These are phyloP conservation scores for Leccinum subspadiceum DNA, from an alignment of 1,284 basidiomycete genomes.

Conservation along the genomic window DNA sequence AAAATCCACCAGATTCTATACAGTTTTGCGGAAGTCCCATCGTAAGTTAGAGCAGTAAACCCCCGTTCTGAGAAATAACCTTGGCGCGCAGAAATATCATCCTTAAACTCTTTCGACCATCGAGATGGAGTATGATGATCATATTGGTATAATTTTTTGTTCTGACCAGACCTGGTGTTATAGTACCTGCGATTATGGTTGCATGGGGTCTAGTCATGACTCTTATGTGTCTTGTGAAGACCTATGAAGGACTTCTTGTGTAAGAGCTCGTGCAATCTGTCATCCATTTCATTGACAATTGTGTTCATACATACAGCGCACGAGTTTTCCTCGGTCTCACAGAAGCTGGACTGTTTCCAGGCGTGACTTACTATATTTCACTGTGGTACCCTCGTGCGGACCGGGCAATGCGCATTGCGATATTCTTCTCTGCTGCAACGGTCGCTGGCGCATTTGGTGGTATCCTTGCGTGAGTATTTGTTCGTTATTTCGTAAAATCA, in stretches of 20 bases:
- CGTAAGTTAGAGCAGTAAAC: slow-evolving; percentile 33
- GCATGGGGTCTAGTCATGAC: slow-evolving; percentile 49
- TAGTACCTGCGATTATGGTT: slow-evolving; percentile 50
- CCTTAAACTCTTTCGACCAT: slow-evolving; percentile 46
- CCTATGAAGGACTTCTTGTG: slow-evolving; percentile 33
- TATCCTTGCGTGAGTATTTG: slow-evolving; percentile 31
- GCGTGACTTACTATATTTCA: slow-evolving; percentile 53
- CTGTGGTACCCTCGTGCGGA: slow-evolving; percentile 54
- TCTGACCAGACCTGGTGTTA: slow-evolving; percentile 2
- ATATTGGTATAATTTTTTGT: background rate
- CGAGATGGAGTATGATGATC: slow-evolving; percentile 42
- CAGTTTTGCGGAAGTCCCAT: slow-evolving; percentile 47
- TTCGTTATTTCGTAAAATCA: background rate
- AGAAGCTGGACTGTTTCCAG: slow-evolving; percentile 55
- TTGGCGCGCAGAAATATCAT: slow-evolving; percentile 40
- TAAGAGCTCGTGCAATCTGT: slow-evolving; percentile 7
- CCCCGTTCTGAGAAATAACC: slow-evolving; percentile 5
- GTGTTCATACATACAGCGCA: slow-evolving; percentile 32
- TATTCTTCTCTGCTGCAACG: slow-evolving; percentile 60
- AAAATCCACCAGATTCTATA: slow-evolving; percentile 38
- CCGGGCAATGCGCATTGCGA: slow-evolving; percentile 50
- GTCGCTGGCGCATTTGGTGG: slow-evolving; percentile 47
- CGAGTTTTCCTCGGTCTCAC: slow-evolving; percentile 54
- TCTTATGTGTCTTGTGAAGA: slow-evolving; percentile 38
- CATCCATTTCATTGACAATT: slow-evolving; percentile 7